These are phyloP conservation scores for Anacardium occidentale DNA, from an alignment of 345 rosid species.

Conservation along the genomic window DNA sequence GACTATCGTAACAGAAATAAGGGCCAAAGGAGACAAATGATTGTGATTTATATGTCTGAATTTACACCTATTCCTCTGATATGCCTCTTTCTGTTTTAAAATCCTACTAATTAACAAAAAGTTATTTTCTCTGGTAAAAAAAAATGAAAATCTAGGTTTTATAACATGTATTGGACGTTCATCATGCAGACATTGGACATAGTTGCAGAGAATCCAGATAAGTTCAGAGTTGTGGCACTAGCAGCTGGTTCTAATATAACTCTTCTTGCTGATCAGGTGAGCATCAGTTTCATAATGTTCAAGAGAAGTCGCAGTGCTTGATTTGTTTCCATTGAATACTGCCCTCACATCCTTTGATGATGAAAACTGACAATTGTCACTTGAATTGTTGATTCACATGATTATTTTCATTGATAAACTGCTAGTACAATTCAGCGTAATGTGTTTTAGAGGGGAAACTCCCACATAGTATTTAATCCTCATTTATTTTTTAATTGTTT, in stretches of 20 bases:
- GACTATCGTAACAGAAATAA: no score
- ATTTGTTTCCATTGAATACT: not conserved
- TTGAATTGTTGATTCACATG: slow-evolving; percentile 12
- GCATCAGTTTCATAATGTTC: not conserved
- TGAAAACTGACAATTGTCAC: not conserved
- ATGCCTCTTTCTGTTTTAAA: not conserved
- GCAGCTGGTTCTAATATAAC: slow-evolving; percentile 97
- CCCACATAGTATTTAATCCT: not conserved
- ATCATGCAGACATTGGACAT: slow-evolving; percentile 78
- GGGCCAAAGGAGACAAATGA: not conserved
- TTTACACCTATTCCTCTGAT: not conserved
- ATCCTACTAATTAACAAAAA: not conserved
- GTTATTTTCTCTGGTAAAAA: not conserved
- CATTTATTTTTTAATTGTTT: not conserved
- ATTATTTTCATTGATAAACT: not conserved
- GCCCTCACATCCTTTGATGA: not conserved
- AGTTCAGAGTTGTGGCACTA: slow-evolving; percentile 83
- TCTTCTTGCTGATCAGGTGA: slow-evolving; percentile 93
- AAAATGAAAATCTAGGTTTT: not conserved
- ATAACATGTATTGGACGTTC: not conserved
- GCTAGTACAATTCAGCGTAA: not conserved
- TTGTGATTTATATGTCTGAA: not conserved
- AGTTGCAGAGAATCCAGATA: slow-evolving; percentile 84
- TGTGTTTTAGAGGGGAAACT: not conserved
- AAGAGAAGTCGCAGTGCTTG: slow-evolving; percentile 11